Evolutionary conservation across 495 filamentous ascomycete genomes (phyloP), one percentile per base, ranked within the genome.

Genomic region (Penicillium pulvis): DNA sequence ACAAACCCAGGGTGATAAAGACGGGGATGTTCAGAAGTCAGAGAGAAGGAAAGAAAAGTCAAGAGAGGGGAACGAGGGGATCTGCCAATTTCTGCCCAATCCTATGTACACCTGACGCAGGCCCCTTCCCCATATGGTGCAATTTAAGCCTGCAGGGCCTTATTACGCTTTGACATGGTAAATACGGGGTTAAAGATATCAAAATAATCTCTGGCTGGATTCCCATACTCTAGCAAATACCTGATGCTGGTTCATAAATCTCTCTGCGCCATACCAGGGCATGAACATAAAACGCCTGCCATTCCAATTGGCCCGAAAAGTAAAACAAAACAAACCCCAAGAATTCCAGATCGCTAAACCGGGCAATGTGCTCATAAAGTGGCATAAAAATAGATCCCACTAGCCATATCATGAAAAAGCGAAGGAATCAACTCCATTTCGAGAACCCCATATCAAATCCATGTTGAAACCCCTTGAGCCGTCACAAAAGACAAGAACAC

Each of bases 311-410:
- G 16, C 42, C 53, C 23, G 23, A 44, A 17, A 4, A 41, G 39
- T 17, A 16, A 41, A 41, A 17, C 14, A 17, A n/a, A 45, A 51
- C 35, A 55, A 51, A 36, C 41, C 28, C 39, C 44, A 31, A 51
- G 36, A 60, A 44, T 14, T 51, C 41, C 54, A 51, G 31, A 57
- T 47, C 60, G 60, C 60, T 63, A 55, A 58, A 41, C 46, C 50
- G 30, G 46, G 24, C 11, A 16, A 61, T 50, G 50, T 58, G 51
- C 51, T 62, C 55, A 58, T 62, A 23, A 57, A 23, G 20, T 2
- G 42, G 42, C 44, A 59, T 53, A 28, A 48, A 59, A 59, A 53
- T 42, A 17, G 45, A 24, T 5, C 26, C n/a, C 49, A 19, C 19
- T 30, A 49, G 9, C 23, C 28, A 31, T 43, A 26, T 36, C 41